Conservation (phyloP, 768 basidiomycete genomes). For the Lyophyllum shimeji region DNA sequence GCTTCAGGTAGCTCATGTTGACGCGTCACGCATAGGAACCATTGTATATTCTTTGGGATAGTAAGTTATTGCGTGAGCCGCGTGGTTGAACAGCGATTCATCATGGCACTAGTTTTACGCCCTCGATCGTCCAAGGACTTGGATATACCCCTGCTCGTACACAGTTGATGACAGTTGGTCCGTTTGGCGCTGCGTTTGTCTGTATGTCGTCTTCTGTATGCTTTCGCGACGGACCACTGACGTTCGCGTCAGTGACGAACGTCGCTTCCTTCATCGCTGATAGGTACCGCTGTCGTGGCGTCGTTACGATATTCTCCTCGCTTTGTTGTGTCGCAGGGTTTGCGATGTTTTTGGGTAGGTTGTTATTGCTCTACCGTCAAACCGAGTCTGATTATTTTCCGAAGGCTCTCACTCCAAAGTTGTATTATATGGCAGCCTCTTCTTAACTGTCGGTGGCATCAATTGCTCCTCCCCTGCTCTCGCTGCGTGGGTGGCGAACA, state of each 20-base stretch:
- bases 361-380: not conserved
- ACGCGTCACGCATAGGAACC: constrained; percentile 9
- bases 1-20: not conserved
- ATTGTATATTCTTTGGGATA: constrained; percentile 20
- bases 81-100: not conserved
- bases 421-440: constrained; percentile 36
- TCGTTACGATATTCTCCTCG: constrained; percentile 31
- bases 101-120: constrained; percentile 41
- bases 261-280: constrained; percentile 35
- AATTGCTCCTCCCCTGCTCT: constrained; percentile 35
- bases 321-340: constrained; percentile 31
- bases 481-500: constrained; percentile 42
- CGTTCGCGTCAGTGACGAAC: constrained; percentile 29
- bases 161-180: constrained; percentile 46
- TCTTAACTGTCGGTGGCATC: constrained; percentile 32
- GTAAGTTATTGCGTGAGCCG: constrained; percentile 5
- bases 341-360: constrained; percentile 38
- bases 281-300: constrained; percentile 33
- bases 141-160: constrained; percentile 40
- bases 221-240: not conserved
- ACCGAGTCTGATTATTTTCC: constrained; percentile 6
- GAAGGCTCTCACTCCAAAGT: constrained; percentile 16
- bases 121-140: constrained; percentile 52
- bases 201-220: constrained; percentile 19
- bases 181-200: constrained; percentile 33